Conservation (phyloP, 75 land plant genomes). For the Selaginella tamariscina region DNA sequence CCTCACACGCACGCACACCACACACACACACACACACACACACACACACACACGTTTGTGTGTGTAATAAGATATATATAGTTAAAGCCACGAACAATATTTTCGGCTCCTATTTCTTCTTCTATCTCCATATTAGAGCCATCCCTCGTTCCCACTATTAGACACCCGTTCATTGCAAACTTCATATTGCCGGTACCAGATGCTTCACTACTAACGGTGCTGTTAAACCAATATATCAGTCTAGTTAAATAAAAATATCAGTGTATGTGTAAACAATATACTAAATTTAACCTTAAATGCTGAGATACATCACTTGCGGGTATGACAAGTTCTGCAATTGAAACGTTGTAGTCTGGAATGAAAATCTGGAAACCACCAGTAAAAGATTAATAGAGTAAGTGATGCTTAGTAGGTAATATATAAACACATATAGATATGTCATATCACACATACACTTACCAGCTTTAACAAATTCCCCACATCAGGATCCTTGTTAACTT, state of each 20-base stretch:
- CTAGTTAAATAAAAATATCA: neutral
- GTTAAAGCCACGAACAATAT: constrained; percentile 31
- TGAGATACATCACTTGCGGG: constrained; percentile 74
- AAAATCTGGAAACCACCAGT: constrained; percentile 41
- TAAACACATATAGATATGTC: neutral
- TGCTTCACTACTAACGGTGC: constrained; percentile 74
- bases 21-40: neutral
- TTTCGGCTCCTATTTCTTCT: constrained; percentile 66
- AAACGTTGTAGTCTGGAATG: constrained; percentile 76
- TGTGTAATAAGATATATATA: neutral
- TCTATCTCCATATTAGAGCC: constrained; percentile 58
- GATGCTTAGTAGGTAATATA: neutral
- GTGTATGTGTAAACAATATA: no score
- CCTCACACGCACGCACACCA: neutral
- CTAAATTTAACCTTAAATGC: constrained; percentile 45
- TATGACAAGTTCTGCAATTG: constrained; percentile 65
- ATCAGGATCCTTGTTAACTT: constrained; percentile 57
- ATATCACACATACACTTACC: constrained; percentile 35
- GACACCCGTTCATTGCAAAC: constrained; percentile 73
- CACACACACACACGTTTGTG: neutral
- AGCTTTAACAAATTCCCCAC: constrained; percentile 63
- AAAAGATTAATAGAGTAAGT: neutral
- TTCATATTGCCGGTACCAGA: constrained; percentile 73
- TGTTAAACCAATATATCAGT: constrained; percentile 21
- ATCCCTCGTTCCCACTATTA: constrained; percentile 53